Base-by-base conservation (phyloP, 2,329 filamentous ascomycete genomes). In the Aspergillus sergii region DNA sequence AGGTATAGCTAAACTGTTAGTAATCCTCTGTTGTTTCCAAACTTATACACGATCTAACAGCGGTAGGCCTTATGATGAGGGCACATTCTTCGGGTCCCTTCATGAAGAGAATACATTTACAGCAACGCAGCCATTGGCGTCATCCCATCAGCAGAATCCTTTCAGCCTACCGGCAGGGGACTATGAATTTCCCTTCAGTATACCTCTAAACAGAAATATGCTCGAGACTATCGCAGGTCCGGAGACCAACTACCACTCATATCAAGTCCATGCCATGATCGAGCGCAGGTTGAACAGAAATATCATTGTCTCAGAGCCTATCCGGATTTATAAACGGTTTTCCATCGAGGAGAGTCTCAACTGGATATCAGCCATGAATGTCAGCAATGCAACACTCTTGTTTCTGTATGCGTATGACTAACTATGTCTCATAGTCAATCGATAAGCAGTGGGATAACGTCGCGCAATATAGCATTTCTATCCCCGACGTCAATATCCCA, bases 131-230 rank as follows among this genome's bases (percentile, higher is more conserved):
- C 23, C 59, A 3, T 48, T 71, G 7, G 69, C 66, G 4, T 61
- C 62, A 7, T 68, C 68, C 1, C 64, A 65, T 55, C 66, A 57
- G 8, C 58, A 68, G 21, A 64, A 53, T 21, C 57, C 61, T 1
- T 71, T 71, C 46, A 61, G 21, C 53, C 57, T 71, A 48, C 63
- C 67, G 1, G 58, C 61, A 8, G 69, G 69, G 10, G 34, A 68
- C 23, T 67, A 71, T 34, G 62, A 66, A n/a, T 71, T 71, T 16
- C 60, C 66, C 11, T 69, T 71, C 46, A 54, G 62, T 4, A 64
- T 71, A 16, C 59, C 68, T 2, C 30, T 71, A 10, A 28, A 62
- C 12, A 51, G 36, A 3, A 57, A 58, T 11, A 48, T 65, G 2
- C n/a, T 64, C 6, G 65, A 67, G 7, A 70, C 68, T 0, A 59